Percentiles rank a stretch among this genome's conserved stretches.
Conservation (phyloP, 495 filamentous ascomycete species). For the Aspergillus steynii region DNA sequence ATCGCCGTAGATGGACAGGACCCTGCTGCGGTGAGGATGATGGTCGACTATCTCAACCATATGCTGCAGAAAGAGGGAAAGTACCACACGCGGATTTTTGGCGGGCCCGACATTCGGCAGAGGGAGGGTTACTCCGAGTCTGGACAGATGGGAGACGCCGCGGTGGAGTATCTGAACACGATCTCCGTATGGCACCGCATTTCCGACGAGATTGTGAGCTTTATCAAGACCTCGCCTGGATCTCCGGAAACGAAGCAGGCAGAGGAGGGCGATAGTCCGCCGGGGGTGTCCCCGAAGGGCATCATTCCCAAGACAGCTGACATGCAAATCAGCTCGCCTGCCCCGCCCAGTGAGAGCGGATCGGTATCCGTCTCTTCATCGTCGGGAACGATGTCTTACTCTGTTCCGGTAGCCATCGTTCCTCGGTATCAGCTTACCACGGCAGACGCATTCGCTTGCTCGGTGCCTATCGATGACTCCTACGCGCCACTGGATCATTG, state of each 20-base stretch:
- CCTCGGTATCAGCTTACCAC: conserved; percentile 75
- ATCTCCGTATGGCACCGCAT: conserved; percentile 71
- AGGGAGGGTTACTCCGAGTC: conserved; percentile 30
- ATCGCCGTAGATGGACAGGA: conserved; percentile 81
- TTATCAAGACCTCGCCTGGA: conserved; percentile 49
- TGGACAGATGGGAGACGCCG: conserved; percentile 44
- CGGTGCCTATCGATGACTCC: conserved; percentile 71
- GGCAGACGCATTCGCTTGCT: conserved; percentile 70
- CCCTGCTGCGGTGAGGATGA: conserved; percentile 47
- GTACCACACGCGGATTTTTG: conserved; percentile 54
- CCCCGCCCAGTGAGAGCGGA: conserved; percentile 29
- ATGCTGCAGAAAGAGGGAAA: conserved; percentile 57
- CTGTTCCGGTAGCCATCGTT: conserved; percentile 68
- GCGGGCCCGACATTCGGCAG: conserved; percentile 48
- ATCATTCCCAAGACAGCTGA: conserved; percentile 37
- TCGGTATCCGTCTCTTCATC: conserved; percentile 29
- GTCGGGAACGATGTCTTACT: conserved; percentile 16
- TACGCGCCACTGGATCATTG: conserved; percentile 89
- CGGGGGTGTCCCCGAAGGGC: conserved; percentile 36
- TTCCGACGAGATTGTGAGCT: conserved; percentile 63
- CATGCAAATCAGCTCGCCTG: conserved; percentile 32
- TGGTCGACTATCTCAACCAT: conserved; percentile 62
- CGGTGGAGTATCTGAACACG: conserved; percentile 66
- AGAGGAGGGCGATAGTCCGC: conserved; percentile 22
- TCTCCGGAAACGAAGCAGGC: conserved; percentile 16